A percentile compares a stretch with the other conserved stretches of the same genome.
These are phyloP conservation scores for Neurospora sp. DNA, from an alignment of 2,329 filamentous ascomycete species.

Conservation along the genomic window DNA sequence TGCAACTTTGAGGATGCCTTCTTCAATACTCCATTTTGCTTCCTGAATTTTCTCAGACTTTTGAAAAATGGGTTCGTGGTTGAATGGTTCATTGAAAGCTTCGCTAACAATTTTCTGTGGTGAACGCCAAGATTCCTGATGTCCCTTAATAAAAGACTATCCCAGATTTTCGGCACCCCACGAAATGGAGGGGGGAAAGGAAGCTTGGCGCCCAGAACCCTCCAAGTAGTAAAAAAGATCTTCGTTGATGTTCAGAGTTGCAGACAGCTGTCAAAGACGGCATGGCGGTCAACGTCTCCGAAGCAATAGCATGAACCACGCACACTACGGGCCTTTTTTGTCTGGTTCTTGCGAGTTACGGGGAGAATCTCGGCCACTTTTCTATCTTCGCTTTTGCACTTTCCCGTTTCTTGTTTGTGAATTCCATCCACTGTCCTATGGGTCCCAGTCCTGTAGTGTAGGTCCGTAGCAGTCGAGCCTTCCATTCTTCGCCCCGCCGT, in stretches of 20 bases:
- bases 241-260: background rate
- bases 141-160: no score
- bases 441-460: background rate
- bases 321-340: background rate
- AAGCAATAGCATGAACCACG: background rate
- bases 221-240: background rate
- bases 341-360: background rate
- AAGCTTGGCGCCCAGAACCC: no score
- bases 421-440: background rate
- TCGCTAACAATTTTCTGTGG: no score
- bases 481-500: background rate
- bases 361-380: constrained; percentile 3
- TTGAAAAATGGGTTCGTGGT: no score
- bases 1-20: no score
- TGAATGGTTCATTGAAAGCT: no score
- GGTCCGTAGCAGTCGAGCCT: background rate
- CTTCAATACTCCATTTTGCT: no score
- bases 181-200: no score
- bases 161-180: no score
- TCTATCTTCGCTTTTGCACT: background rate
- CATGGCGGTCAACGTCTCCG: background rate
- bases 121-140: no score
- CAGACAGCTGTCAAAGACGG: background rate
- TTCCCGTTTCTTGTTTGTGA: background rate
- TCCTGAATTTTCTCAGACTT: no score